Evolutionary conservation across 768 basidiomycete genomes (phyloP), one percentile per base, ranked within the genome.

Genomic region (Flagelloscypha sp.): DNA sequence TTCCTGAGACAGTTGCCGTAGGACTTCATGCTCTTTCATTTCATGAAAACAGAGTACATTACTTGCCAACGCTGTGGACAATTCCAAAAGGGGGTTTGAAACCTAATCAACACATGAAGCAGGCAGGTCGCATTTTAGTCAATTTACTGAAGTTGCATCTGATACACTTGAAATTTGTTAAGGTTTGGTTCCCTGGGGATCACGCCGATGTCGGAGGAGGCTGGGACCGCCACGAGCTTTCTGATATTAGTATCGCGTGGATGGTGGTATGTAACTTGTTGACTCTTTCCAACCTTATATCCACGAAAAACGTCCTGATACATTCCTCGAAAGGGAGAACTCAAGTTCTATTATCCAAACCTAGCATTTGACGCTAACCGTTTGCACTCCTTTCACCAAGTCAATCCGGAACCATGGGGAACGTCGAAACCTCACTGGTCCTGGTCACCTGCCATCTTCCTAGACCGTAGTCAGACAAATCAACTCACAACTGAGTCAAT

Each of bases 11-110:
- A 7, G 38, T 56, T 9, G 37, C 46, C 3, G 21, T 31, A 11
- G 50, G 49, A 1, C 38, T 50, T n/a, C 56, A 58, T 33, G 52
- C 49, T 5, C n/a, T 58, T 13, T 38, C 52, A 2, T 19, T 56
- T 15, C 40, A 55, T 12, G 56, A 57, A 30, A 41, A 43, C 29
- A 38, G 55, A 6, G 21, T 45, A 18, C 42, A 41, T 22, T 58
- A 51, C 42, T 22, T 38, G n/a, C 50, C 50, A 2, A 44, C 45
- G 1, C 33, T 53, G 5, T 49, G 49, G 44, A 29, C 27, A 15
- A 22, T 38, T 22, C 38, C 36, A 1, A 21, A 24, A 24, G 38
- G 17, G 16, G 44, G 36, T 16, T 17, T 35, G 8, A 28, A 9
- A 10, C 6, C 22, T 13, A 38, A 43, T 19, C 45, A 44, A 17